These are phyloP conservation scores for Saturnispora zaruensis DNA, from an alignment of 805 yeast genomes.

Conservation along the genomic window DNA sequence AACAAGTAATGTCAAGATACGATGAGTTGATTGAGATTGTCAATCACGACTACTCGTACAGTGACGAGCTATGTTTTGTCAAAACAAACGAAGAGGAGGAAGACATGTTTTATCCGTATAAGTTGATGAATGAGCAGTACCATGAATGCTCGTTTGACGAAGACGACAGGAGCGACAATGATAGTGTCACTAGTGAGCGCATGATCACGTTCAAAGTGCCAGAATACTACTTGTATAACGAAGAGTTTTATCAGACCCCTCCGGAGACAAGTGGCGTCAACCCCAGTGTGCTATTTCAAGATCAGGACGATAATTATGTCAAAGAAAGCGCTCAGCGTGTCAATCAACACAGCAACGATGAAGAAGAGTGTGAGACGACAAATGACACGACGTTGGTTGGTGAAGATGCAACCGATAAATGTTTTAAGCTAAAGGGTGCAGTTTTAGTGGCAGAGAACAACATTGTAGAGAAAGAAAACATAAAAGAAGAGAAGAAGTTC, in stretches of 20 bases:
- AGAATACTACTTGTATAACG: not conserved
- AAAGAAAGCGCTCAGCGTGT: not conserved
- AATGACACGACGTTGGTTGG: not conserved
- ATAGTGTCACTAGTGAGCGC: not conserved
- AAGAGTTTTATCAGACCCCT: not conserved
- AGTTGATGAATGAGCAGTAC: not conserved
- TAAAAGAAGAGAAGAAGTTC: not conserved
- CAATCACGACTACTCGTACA: not conserved
- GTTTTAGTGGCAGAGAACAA: not conserved
- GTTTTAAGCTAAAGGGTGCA: too few relatives aligned
- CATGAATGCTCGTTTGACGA: not conserved
- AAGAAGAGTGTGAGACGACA: not conserved
- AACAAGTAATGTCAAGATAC: not conserved
- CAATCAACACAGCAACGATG: not conserved
- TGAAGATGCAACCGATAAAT: not conserved
- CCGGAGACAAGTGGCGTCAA: not conserved
- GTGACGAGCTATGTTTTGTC: not conserved
- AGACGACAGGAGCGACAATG: constrained; percentile 1
- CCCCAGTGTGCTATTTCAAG: not conserved
- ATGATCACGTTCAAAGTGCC: not conserved
- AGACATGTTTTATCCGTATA: not conserved
- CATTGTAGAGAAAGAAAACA: not conserved
- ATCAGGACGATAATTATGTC: not conserved
- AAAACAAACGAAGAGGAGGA: not conserved
- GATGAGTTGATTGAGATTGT: not conserved